A percentile compares a stretch with the other conserved stretches of the same genome.
Evolutionary conservation across 2,329 filamentous ascomycete genomes (phyloP).

Genomic region (Arthrobotrys musiformis): DNA sequence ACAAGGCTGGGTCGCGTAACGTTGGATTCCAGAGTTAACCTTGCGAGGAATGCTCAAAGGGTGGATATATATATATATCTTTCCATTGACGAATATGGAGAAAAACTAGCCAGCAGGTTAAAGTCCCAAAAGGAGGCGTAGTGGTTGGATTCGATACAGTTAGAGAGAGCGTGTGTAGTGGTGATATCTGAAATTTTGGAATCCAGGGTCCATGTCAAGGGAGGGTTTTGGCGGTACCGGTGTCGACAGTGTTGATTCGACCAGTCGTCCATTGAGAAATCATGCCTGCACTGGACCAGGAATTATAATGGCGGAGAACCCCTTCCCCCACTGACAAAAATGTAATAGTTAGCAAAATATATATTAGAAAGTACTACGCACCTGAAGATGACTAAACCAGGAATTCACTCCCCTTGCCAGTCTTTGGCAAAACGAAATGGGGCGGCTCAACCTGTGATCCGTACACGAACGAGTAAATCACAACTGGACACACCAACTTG

Average conservation of each 20-base stretch:
- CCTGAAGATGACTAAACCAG: constrained; percentile 34
- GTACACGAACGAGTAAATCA: background rate
- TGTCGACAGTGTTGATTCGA: constrained; percentile 14
- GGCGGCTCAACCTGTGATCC: constrained; percentile 32
- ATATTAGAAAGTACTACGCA: constrained; percentile 35
- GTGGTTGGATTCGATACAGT: background rate
- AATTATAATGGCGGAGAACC: constrained; percentile 9
- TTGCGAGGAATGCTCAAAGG: constrained; percentile 12
- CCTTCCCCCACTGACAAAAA: background rate
- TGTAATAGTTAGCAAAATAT: background rate
- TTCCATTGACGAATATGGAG: constrained; percentile 30
- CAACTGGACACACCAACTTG: constrained; percentile 19
- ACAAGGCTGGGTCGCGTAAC: constrained; percentile 17
- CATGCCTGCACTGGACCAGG: background rate
- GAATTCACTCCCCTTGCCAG: constrained; percentile 4
- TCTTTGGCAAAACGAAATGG: constrained; percentile 16
- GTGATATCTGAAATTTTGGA: background rate
- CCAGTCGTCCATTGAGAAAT: background rate
- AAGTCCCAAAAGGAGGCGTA: background rate
- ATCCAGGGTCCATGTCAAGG: background rate
- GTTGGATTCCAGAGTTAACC: constrained; percentile 39
- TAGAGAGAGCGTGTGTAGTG: background rate
- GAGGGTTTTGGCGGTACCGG: too few relatives aligned
- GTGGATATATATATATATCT: constrained; percentile 16
- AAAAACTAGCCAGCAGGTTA: constrained; percentile 13